Conservation (phyloP, 148 eudicot species). For the Polygonum maritimum region DNA sequence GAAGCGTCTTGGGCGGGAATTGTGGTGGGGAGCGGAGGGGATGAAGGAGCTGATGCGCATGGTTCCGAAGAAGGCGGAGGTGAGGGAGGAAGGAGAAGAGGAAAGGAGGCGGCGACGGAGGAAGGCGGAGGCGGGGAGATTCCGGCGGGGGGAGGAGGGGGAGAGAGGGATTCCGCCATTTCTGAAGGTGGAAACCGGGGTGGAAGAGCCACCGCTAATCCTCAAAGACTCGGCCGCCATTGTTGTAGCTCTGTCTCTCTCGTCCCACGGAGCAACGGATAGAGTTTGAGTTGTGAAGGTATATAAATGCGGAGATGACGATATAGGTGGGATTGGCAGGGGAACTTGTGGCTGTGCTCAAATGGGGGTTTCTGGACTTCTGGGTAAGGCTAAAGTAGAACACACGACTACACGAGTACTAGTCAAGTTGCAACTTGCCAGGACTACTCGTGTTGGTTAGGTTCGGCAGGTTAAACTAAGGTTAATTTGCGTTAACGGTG, state of each 20-base stretch:
- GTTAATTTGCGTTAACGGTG: too few species aligned
- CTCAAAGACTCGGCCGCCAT: slow-evolving; percentile 17
- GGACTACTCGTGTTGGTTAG: too few species aligned
- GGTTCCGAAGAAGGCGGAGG: slow-evolving; percentile 10
- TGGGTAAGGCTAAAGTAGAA: too few species aligned
- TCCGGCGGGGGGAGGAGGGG: slow-evolving; percentile 10
- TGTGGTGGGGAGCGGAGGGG: background rate
- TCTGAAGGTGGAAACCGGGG: slow-evolving; percentile 4
- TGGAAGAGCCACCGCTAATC: slow-evolving; percentile 5
- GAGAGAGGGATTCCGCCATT: slow-evolving; percentile 4
- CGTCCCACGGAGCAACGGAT: background rate
- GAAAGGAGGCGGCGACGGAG: slow-evolving; percentile 9
- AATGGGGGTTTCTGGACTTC: too few species aligned
- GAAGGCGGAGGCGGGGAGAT: slow-evolving; percentile 8
- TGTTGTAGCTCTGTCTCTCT: background rate
- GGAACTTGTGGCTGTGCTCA: background rate
- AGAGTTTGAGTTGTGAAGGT: background rate
- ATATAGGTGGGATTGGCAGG: background rate
- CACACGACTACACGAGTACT: too few species aligned
- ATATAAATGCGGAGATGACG: background rate
- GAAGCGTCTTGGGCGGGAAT: background rate
- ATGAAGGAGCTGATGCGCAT: slow-evolving; percentile 7
- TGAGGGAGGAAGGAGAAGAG: background rate
- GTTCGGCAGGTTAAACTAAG: too few species aligned
- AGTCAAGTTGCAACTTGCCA: too few species aligned